These are phyloP conservation scores for Calonectria hawksworthii DNA, from an alignment of 2,329 filamentous ascomycete genomes.

Conservation along the genomic window DNA sequence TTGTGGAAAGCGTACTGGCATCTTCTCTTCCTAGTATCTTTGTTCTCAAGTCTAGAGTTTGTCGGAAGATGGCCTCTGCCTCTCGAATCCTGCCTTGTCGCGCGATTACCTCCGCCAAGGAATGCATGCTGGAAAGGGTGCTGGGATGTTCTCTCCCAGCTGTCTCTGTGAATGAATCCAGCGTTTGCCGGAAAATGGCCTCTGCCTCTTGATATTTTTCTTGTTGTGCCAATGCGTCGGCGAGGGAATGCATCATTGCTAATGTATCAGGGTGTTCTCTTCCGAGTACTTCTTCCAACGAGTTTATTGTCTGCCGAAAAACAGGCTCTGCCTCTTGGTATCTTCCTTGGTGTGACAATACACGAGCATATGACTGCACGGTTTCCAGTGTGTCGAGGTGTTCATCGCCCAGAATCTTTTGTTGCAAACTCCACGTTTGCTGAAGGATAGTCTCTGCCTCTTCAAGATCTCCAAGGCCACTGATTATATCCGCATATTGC, in stretches of 20 bases:
- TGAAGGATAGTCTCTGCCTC: constrained; percentile 31
- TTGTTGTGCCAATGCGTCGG: background rate
- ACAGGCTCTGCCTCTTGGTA: background rate
- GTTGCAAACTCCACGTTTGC: background rate
- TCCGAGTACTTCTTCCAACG: background rate
- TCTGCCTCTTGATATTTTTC: background rate
- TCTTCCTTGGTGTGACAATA: background rate
- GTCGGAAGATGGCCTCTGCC: background rate
- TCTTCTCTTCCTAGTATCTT: background rate
- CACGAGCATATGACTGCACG: fast-evolving
- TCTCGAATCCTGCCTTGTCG: background rate
- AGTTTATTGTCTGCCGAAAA: too few species aligned
- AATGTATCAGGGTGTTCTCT: constrained; percentile 10
- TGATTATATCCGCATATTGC: background rate
- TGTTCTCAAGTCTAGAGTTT: background rate
- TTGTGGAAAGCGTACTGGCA: background rate
- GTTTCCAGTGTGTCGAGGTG: background rate
- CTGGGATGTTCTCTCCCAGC: background rate
- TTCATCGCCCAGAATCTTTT: background rate
- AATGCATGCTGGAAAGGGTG: background rate
- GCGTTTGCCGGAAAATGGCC: background rate
- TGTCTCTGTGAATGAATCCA: background rate
- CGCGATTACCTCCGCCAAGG: background rate
- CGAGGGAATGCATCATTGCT: background rate
- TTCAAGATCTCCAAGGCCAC: constrained; percentile 12